Base-by-base conservation (phyloP, 2,329 filamentous ascomycete genomes). In the Seiridium cupressi region DNA sequence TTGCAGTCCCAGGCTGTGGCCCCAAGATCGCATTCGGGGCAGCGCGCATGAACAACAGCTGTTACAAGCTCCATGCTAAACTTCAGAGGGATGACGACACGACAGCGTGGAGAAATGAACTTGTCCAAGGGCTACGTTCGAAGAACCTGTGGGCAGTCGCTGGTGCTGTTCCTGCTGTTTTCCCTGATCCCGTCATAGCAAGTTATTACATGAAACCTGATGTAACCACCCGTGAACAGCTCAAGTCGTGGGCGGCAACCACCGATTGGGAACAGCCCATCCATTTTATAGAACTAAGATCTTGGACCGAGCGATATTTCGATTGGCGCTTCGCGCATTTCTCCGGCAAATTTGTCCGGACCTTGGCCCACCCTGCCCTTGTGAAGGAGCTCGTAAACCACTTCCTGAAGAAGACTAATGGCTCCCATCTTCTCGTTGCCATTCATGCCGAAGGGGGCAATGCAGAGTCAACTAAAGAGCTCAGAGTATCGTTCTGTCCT, bases 1-100 rank as follows among this genome's bases (percentile, higher is more conserved):
- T 26, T 26, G 18, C 2, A 26, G 18, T 54, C 13, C 2, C 61
- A 68, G 58, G 46, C 70, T 63, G 68, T 36, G 62, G 60, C 10
- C 34, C 60, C 10, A 47, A 47, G 4, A 60, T 58, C 6, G 62
- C 67, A 32, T 61, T 65, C 40, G 56, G 55, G 5, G 62, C 68
- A 34, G 65, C 61, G 2, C 5, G 13, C 13, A 18, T 35, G 3
- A 32, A 42, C 5, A 3, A 32, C 3, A 32, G 44, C 32, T 49
- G 47, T 31, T 49, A 49, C 26, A 13, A 6, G n/a, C 4, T 26
- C 1, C 40, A 48, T 8, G 13, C 5, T 1, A 40, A 34, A 2
- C 5, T 13, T 32, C n/a, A 5, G 5, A 4, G 6, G 32, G 3
- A 3, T n/a, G 10, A 10, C 6, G 3, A 35, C 9, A 6, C 44